Conservation (phyloP, 2,329 filamentous ascomycete genomes). For the Cladophialophora carrionii region DNA sequence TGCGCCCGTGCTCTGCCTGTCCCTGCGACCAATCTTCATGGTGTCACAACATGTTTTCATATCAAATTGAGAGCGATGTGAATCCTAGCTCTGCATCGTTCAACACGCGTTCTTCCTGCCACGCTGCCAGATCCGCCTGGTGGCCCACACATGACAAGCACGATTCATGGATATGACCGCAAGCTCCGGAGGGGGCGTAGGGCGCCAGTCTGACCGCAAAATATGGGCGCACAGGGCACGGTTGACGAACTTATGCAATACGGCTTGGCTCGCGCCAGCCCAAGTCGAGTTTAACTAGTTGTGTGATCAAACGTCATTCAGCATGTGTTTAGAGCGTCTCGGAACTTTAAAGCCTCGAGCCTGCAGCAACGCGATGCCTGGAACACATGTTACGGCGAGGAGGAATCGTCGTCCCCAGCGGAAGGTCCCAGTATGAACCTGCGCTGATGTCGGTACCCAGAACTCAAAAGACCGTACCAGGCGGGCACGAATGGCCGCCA, state of each 20-base stretch:
- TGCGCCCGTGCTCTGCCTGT: neutral
- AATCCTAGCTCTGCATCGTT: neutral
- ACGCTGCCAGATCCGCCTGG: neutral
- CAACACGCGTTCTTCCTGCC: neutral
- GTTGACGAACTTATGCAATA: conserved; percentile 24
- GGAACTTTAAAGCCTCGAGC: conserved; percentile 22
- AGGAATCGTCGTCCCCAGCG: conserved; percentile 11
- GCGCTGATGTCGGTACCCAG: neutral
- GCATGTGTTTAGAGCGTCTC: conserved; percentile 24
- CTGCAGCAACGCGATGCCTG: neutral
- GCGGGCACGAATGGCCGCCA: conserved; percentile 18
- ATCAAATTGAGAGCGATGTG: neutral
- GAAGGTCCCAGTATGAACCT: neutral
- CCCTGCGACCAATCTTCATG: conserved; percentile 7
- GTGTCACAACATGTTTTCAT: conserved; percentile 1
- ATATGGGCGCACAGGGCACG: neutral
- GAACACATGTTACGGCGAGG: conserved; percentile 2
- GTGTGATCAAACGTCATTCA: conserved; percentile 29
- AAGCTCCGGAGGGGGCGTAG: neutral
- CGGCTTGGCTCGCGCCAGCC: conserved; percentile 12
- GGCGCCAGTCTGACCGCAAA: neutral
- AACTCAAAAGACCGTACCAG: conserved; percentile 17
- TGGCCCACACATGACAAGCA: neutral
- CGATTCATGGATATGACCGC: neutral
- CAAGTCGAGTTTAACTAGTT: neutral